Base-by-base conservation (phyloP, 2,329 filamentous ascomycete species). In the Neophaeococcomyces aloes region DNA sequence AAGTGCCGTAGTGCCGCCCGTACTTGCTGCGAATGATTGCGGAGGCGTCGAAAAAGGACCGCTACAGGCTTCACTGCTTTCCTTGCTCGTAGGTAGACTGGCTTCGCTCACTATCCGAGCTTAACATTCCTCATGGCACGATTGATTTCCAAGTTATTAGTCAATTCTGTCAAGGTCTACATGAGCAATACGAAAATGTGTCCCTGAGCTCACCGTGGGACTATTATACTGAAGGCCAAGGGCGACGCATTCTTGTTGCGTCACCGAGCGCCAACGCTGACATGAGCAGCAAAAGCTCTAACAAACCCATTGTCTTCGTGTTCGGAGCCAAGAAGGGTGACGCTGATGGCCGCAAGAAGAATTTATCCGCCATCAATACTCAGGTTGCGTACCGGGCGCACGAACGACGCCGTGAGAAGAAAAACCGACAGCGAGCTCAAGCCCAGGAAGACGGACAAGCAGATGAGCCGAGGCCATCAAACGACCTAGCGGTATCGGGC, bases 251-350 rank as follows among this genome's bases (percentile, higher is more conserved):
- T 14, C 21, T 27, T 15, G 35, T 42, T 42, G 39, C 39, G 39
- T 42, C 39, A 35, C 39, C 11, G 19, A 30, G 15, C 39, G 39
- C 21, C 27, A 30, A 27, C 17, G 13, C n/a, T 34, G n/a, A 14
- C 7, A 42, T 42, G 39, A 17, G 18, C 6, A 21, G 31, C 31
- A 21, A 19, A 6, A 14, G 30, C 30, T 35, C 39, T 35, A 34
- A 42, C 18, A 42, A 42, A 30, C 39, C 39, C n/a, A 42, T 42
- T 29, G 39, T 42, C 19, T 42, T 42, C 31, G 39, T 42, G 3
- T 42, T 42, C 21, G 39, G 39, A 25, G 21, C 39, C 30, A 34
- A 42, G 19, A 42, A 42, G 30, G 39, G 30, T 21, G 39, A 42
- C 19, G 21, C 8, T 17, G 39, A 42, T 14, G 30, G 39, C 10